Base-by-base conservation (phyloP, 2,329 filamentous ascomycete genomes). In the Biscogniauxia sp. region DNA sequence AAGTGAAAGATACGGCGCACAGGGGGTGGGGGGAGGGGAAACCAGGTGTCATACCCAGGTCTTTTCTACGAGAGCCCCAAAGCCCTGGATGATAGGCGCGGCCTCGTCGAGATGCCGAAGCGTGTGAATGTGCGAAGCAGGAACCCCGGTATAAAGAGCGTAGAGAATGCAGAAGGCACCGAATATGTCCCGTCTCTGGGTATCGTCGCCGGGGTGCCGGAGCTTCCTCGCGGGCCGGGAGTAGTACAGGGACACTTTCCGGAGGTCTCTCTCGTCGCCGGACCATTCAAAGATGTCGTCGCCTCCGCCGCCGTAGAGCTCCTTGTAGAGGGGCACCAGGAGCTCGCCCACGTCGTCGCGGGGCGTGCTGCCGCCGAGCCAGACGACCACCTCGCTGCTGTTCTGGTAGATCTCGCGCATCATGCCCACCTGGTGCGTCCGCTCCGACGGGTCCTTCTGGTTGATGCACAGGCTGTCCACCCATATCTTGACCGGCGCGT, bases 401-500 rank as follows among this genome's bases (percentile, higher is more conserved):
- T 59, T 57, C 28, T 58, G 61, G 58, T 68, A 68, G 55, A 68
- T 68, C 41, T 64, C 56, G 28, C 59, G 57, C 66, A 68, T 68
- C 50, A 67, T 60, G 25, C 59, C 32, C 17, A 68, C 65, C 51
- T 68, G 66, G 11, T 61, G 51, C 1, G 61, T 58, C 17, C 62
- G 58, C 51, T 68, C 66, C 17, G 28, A 50, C 1, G 57, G 20
- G 50, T 68, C 61, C 23, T 62, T 60, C 60, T 68, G 66, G 28
- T 68, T 64, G 60, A 68, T 68, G 60, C 66, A 67, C 28, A 68
- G 57, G 7, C 60, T 57, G 54, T 68, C 66, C 11, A 68, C 61
- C 65, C 66, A 68, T 9, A 67, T 45, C 9, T 20, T 51, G 53
- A 65, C 63, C 5, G 54, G 28, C 7, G 23, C 58, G 3, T 53